A percentile compares a stretch with the other conserved stretches of the same genome.
These are phyloP conservation scores for Sherardia arvensis DNA, from an alignment of 257 asterid species.

Conservation along the genomic window DNA sequence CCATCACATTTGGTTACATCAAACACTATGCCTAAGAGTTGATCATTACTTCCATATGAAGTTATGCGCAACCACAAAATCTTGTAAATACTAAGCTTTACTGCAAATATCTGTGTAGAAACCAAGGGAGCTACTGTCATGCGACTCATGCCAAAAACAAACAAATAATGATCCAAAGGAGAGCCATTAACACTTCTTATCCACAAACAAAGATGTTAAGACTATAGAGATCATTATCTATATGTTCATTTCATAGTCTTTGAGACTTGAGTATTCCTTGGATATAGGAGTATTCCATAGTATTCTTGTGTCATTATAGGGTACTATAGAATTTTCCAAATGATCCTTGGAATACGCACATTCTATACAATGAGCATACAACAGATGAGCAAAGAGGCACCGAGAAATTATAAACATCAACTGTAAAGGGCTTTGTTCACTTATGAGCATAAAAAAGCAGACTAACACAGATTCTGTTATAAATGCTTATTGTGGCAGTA, in stretches of 20 bases:
- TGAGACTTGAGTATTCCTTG: neutral
- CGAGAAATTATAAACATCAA: neutral
- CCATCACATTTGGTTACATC: neutral
- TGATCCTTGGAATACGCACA: neutral
- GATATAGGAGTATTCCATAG: neutral
- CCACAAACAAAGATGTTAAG: too few relatives aligned
- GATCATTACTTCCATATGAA: neutral
- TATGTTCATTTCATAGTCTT: too few relatives aligned
- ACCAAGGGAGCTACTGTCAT: neutral
- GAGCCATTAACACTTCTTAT: neutral
- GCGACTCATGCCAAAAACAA: neutral
- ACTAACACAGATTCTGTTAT: neutral
- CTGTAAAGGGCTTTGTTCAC: neutral
- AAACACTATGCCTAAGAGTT: neutral
- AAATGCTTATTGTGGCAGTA: neutral
- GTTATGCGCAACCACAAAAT: neutral
- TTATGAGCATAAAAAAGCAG: neutral
- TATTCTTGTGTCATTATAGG: too few relatives aligned
- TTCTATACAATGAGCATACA: neutral
- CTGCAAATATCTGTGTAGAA: neutral
- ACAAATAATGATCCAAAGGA: neutral
- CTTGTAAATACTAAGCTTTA: conserved; percentile 2
- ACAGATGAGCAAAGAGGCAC: neutral
- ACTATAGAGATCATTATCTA: too few relatives aligned
- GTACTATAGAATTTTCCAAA: too few relatives aligned